Percentiles rank a stretch among this genome's conserved stretches.
Evolutionary conservation across 2,329 filamentous ascomycete species (phyloP).

Genomic region (Neoascochyta sp.): DNA sequence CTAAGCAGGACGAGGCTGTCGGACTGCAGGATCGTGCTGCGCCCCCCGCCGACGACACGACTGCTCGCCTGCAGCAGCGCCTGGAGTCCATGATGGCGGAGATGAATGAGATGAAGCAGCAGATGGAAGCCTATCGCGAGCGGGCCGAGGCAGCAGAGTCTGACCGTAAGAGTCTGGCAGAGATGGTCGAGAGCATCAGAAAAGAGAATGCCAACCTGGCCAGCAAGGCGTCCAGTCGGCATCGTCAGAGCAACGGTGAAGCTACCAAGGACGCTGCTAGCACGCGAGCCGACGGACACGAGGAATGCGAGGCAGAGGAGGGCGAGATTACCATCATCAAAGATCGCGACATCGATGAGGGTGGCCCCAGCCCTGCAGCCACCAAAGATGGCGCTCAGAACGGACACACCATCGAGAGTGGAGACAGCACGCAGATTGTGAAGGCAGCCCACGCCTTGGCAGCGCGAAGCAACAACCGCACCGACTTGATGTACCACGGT

Average conservation of each 20-base stretch:
- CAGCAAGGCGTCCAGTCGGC: constrained; percentile 23
- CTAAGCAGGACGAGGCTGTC: constrained; percentile 4
- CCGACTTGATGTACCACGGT: constrained; percentile 34
- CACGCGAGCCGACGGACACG: constrained; percentile 14
- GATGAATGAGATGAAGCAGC: constrained; percentile 74
- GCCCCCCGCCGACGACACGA: constrained; percentile 28
- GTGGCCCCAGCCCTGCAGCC: constrained; percentile 18
- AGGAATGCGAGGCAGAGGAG: constrained; percentile 24
- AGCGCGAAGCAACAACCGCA: constrained; percentile 22
- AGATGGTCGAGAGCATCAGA: constrained; percentile 83
- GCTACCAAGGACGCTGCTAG: constrained; percentile 6
- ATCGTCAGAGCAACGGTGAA: constrained; percentile 24
- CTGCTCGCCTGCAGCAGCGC: constrained; percentile 60
- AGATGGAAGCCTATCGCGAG: constrained; percentile 72
- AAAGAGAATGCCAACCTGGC: constrained; percentile 53
- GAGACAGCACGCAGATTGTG: constrained; percentile 14
- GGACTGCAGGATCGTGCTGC: constrained; percentile 22
- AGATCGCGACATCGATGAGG: constrained; percentile 27
- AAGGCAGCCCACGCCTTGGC: constrained; percentile 25
- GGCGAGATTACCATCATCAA: constrained; percentile 38
- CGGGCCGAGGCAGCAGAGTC: constrained; percentile 77
- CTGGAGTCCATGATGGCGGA: constrained; percentile 74
- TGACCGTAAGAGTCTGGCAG: constrained; percentile 73
- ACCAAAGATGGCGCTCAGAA: constrained; percentile 25
- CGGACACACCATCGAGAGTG: constrained; percentile 24